These are phyloP conservation scores for Metarhizium anisopliae DNA, from an alignment of 2,329 filamentous ascomycete genomes.

Conservation along the genomic window DNA sequence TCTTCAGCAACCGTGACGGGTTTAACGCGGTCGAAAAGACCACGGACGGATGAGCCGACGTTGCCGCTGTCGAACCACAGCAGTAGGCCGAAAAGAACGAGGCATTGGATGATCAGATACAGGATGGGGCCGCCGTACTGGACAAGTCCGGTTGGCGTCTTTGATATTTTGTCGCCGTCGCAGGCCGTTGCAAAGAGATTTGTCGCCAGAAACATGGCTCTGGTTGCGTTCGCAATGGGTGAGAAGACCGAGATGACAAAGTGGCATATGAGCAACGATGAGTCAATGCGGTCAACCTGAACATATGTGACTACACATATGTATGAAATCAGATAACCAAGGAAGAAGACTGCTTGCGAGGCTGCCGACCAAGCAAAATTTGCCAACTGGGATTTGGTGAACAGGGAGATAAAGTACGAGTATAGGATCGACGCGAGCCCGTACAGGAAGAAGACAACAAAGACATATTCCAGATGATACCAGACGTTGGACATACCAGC, in stretches of 20 bases:
- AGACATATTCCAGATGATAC: conserved; percentile 75
- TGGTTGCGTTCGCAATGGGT: conserved; percentile 66
- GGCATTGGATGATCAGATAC: conserved; percentile 67
- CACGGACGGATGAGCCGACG: conserved; percentile 42
- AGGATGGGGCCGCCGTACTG: conserved; percentile 79
- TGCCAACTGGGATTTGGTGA: conserved; percentile 68
- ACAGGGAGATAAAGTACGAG: conserved; percentile 74
- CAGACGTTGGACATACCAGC: conserved; percentile 55
- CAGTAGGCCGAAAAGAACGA: conserved; percentile 62
- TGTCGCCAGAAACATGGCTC: conserved; percentile 66
- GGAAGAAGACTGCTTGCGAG: conserved; percentile 62
- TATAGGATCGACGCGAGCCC: conserved; percentile 69
- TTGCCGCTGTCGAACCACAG: conserved; percentile 76
- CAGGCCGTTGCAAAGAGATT: conserved; percentile 82
- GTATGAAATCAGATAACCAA: conserved; percentile 64
- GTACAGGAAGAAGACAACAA: conserved; percentile 72
- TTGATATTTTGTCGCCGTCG: conserved; percentile 50
- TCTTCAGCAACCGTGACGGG: conserved; percentile 20
- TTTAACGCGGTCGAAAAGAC: conserved; percentile 26
- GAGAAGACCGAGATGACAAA: conserved; percentile 67
- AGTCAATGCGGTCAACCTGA: conserved; percentile 59
- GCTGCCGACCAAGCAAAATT: conserved; percentile 78
- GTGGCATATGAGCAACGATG: conserved; percentile 58
- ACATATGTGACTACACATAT: conserved; percentile 67
- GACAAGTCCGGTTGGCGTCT: conserved; percentile 60